phyloP scores from a whole-genome alignment of 768 basidiomycete genomes.

The Boletus rufocinnamomeus region DNA sequence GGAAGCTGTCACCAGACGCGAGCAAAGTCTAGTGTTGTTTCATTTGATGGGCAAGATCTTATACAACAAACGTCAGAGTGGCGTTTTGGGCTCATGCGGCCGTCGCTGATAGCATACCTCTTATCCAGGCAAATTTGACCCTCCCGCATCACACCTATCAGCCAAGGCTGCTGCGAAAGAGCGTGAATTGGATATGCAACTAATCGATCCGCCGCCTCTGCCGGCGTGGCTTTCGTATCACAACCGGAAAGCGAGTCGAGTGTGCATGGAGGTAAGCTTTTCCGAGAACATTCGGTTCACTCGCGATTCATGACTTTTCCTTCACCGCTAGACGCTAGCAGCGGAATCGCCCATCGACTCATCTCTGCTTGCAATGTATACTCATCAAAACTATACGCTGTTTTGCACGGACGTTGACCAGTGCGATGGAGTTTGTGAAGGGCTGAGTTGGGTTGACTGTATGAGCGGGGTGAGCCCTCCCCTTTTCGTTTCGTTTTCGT shows the following conservation, averaged over 20 bases:
- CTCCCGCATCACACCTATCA: conserved; percentile 52
- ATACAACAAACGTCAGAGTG: conserved; percentile 82
- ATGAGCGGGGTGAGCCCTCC: conserved; percentile 53
- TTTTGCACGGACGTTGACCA: conserved; percentile 82
- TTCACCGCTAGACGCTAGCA: conserved; percentile 56
- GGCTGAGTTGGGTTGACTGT: conserved; percentile 76
- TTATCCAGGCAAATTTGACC: conserved; percentile 71
- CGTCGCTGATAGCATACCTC: conserved; percentile 6
- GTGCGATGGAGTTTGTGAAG: conserved; percentile 66
- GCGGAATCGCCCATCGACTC: conserved; percentile 90
- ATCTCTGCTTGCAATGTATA: conserved; percentile 82
- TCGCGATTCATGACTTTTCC: neutral
- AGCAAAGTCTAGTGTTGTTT: conserved; percentile 86
- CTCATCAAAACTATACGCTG: conserved; percentile 91
- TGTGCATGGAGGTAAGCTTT: conserved; percentile 68
- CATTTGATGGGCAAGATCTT: conserved; percentile 92
- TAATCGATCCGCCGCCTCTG: conserved; percentile 57
- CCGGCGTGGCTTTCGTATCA: conserved; percentile 62
- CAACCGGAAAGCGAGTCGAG: conserved; percentile 66
- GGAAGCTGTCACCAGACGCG: conserved; percentile 77
- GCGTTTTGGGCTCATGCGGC: neutral
- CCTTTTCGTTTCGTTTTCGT: neutral
- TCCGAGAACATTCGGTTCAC: neutral
- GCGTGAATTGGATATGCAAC: conserved; percentile 51
- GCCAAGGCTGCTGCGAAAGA: conserved; percentile 67